A percentile compares a stretch with the other conserved stretches of the same genome.
phyloP scores from a whole-genome alignment of 768 basidiomycete species.

The Lepiota brunneoincarnata region DNA sequence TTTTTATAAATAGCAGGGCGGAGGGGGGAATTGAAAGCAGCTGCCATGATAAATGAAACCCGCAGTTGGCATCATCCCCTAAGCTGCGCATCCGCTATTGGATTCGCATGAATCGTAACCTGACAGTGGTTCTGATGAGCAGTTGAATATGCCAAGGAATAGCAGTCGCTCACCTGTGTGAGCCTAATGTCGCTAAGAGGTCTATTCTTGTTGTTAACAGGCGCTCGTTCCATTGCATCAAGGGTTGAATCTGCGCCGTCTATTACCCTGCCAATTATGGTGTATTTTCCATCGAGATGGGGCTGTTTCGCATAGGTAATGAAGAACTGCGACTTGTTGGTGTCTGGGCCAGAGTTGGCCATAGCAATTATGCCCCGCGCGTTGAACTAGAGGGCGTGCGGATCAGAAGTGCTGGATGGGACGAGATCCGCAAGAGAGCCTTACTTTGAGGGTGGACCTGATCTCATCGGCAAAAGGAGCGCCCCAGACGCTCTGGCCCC shows the following conservation, averaged over 20 bases:
- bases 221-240: constrained; percentile 90
- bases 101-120: constrained; percentile 93
- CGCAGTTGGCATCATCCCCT: constrained; percentile 27
- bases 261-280: constrained; percentile 97
- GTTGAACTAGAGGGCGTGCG: constrained; percentile 70
- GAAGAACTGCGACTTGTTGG: constrained; percentile 92
- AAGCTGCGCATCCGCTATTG: constrained; percentile 78
- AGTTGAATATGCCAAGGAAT: constrained; percentile 8
- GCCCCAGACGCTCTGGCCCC: constrained; percentile 97
- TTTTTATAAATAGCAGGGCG: neutral
- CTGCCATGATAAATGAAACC: neutral
- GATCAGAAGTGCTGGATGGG: constrained; percentile 19
- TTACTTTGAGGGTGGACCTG: constrained; percentile 89
- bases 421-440: constrained; percentile 15
- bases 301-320: constrained; percentile 90
- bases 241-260: constrained; percentile 94
- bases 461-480: constrained; percentile 90
- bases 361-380: constrained; percentile 93
- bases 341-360: constrained; percentile 94
- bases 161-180: constrained; percentile 54
- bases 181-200: constrained; percentile 86
- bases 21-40: neutral
- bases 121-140: constrained; percentile 25
- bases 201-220: constrained; percentile 87
- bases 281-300: constrained; percentile 92